Percentiles rank a stretch among this genome's conserved stretches.
Conservation (phyloP, 768 basidiomycete genomes). For the Termitomyces sp. region DNA sequence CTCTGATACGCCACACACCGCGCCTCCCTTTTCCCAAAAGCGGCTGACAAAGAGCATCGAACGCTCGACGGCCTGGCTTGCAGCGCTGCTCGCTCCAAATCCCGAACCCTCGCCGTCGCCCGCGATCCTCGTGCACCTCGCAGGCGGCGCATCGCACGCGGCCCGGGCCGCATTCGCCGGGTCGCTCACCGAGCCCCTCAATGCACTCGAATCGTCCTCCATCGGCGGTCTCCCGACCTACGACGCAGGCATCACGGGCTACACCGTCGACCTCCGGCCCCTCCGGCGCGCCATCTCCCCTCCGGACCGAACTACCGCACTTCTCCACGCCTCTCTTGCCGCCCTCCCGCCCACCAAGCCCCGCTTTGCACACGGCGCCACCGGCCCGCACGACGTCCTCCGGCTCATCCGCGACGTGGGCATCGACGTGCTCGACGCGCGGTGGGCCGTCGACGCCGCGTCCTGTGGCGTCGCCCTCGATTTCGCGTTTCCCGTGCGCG, state of each 20-base stretch:
- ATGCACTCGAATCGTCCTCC: constrained; percentile 36
- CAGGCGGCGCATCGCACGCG: constrained; percentile 46
- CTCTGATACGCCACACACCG: constrained; percentile 62
- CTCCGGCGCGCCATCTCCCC: constrained; percentile 28
- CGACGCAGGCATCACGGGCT: constrained; percentile 67
- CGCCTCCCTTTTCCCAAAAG: constrained; percentile 69
- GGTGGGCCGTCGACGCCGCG: constrained; percentile 66
- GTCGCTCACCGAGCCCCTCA: constrained; percentile 28
- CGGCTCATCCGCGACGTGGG: constrained; percentile 58
- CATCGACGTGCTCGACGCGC: constrained; percentile 69
- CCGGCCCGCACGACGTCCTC: constrained; percentile 74
- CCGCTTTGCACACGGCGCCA: constrained; percentile 51
- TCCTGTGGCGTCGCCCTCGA: constrained; percentile 72
- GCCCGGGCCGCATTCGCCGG: constrained; percentile 65
- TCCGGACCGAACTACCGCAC: constrained; percentile 11
- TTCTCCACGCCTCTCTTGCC: constrained; percentile 57
- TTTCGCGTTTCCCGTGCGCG: constrained; percentile 60
- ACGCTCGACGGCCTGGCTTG: constrained; percentile 60
- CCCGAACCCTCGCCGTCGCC: constrained; percentile 14
- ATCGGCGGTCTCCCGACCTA: constrained; percentile 47
- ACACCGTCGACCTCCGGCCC: constrained; percentile 63
- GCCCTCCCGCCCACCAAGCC: constrained; percentile 50
- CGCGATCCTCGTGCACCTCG: constrained; percentile 66
- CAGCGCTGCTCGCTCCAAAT: constrained; percentile 35
- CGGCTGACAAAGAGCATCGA: constrained; percentile 73